Evolutionary conservation across 345 rosid genomes (phyloP).

Genomic region (Turritis glabra): DNA sequence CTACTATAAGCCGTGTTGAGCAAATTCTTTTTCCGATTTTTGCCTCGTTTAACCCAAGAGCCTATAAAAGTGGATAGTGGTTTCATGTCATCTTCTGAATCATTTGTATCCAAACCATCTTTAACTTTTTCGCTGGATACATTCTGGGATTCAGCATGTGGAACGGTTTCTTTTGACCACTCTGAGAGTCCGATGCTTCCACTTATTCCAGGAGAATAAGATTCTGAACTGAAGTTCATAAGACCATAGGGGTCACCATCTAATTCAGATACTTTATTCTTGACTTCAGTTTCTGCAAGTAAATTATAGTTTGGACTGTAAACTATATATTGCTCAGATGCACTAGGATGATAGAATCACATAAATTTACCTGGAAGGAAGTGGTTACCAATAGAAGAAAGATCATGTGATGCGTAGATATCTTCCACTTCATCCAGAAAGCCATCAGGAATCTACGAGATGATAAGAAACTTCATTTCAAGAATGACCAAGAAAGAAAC

Average conservation of each 20-base stretch:
- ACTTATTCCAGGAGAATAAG: constrained; percentile 69
- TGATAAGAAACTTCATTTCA: constrained; percentile 25
- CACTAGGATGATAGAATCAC: constrained; percentile 4
- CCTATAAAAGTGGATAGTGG: constrained; percentile 43
- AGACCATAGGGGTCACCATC: constrained; percentile 37
- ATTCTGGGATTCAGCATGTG: constrained; percentile 44
- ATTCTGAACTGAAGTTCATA: constrained; percentile 55
- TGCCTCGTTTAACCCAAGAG: constrained; percentile 31
- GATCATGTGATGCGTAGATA: constrained; percentile 56
- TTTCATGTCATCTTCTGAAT: constrained; percentile 52
- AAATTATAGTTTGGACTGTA: constrained; percentile 2
- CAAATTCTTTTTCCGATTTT: constrained; percentile 45
- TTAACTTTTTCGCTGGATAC: constrained; percentile 35
- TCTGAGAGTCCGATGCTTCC: constrained; percentile 55
- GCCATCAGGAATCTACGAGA: constrained; percentile 73
- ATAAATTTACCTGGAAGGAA: constrained; percentile 50
- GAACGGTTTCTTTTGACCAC: constrained; percentile 47
- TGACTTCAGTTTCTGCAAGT: constrained; percentile 59
- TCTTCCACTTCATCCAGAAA: constrained; percentile 72
- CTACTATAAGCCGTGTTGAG: constrained; percentile 49
- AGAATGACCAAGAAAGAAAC: constrained; percentile 1
- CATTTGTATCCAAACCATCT: constrained; percentile 19
- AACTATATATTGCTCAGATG: not conserved
- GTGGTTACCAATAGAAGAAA: constrained; percentile 51
- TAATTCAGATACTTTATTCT: constrained; percentile 49